Conservation (phyloP, 306 rosid species). For the Lathyrus oleraceus region DNA sequence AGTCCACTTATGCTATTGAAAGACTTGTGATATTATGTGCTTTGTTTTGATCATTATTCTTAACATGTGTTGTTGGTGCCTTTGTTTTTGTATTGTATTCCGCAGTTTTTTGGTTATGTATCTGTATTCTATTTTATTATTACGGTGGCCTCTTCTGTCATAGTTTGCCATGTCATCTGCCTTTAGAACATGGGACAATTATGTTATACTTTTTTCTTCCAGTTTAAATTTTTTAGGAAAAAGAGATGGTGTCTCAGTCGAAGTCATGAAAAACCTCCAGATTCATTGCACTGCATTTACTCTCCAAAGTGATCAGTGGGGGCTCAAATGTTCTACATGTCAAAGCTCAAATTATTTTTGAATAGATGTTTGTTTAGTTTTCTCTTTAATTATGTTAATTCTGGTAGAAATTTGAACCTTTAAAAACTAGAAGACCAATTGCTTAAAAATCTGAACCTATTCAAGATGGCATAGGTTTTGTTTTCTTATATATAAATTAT, state of each 20-base stretch:
- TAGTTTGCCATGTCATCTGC: neutral
- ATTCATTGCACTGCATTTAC: neutral
- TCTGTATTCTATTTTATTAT: neutral
- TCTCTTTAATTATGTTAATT: neutral
- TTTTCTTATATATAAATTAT: neutral
- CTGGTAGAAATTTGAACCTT: conserved; percentile 1
- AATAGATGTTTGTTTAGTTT: neutral
- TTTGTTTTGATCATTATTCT: neutral
- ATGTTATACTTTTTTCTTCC: neutral
- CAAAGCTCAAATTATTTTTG: neutral
- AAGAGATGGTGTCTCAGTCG: neutral
- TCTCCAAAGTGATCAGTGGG: neutral
- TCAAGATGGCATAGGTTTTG: conserved; percentile 13
- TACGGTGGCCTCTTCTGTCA: neutral
- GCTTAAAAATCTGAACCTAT: conserved; percentile 1
- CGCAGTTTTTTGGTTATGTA: neutral
- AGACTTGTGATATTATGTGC: neutral
- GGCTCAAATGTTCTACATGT: neutral
- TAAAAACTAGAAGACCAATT: neutral
- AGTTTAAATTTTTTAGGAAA: neutral
- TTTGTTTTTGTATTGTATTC: neutral
- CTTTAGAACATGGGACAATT: neutral
- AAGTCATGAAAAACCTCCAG: neutral
- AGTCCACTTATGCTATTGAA: neutral
- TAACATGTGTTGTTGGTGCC: neutral